Percentiles rank a stretch among this genome's conserved stretches.
phyloP scores from a whole-genome alignment of 305 asterid genomes.

The Galium porrigens region DNA sequence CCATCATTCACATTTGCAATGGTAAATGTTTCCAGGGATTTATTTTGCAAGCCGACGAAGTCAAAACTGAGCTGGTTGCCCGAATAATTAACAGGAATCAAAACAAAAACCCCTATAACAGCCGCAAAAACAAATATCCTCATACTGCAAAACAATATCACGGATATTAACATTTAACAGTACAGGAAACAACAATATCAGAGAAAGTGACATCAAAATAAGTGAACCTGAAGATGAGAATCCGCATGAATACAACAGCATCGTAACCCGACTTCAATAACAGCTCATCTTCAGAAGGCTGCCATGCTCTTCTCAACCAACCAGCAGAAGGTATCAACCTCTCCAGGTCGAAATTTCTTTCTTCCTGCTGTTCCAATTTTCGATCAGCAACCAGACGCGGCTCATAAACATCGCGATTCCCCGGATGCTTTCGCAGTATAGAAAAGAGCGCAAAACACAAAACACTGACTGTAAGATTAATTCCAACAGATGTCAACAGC shows the following conservation, averaged over 20 bases:
- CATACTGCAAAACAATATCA: constrained; percentile 38
- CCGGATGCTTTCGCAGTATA: constrained; percentile 51
- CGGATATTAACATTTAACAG: constrained; percentile 5
- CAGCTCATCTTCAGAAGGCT: constrained; percentile 64
- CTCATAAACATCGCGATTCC: constrained; percentile 45
- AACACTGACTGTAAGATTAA: constrained; percentile 54
- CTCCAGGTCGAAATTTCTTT: constrained; percentile 26
- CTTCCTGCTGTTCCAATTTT: constrained; percentile 20
- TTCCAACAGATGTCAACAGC: constrained; percentile 73
- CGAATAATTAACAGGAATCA: constrained; percentile 85
- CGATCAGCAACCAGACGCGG: constrained; percentile 80
- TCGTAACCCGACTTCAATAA: constrained; percentile 59
- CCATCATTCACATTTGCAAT: constrained; percentile 86
- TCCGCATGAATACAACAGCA: constrained; percentile 88
- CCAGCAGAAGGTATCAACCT: constrained; percentile 41
- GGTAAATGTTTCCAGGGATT: constrained; percentile 69
- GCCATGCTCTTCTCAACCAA: constrained; percentile 82
- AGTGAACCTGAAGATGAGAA: constrained; percentile 59
- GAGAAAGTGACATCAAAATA: neutral
- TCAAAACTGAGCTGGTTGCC: constrained; percentile 72
- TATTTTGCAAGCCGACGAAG: constrained; percentile 57
- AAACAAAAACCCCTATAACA: constrained; percentile 57
- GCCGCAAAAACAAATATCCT: constrained; percentile 69
- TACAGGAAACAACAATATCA: neutral
- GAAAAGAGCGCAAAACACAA: constrained; percentile 44